Evolutionary conservation across 2,329 filamentous ascomycete genomes (phyloP).

Genomic region (Phaeomoniella chlamydospora): DNA sequence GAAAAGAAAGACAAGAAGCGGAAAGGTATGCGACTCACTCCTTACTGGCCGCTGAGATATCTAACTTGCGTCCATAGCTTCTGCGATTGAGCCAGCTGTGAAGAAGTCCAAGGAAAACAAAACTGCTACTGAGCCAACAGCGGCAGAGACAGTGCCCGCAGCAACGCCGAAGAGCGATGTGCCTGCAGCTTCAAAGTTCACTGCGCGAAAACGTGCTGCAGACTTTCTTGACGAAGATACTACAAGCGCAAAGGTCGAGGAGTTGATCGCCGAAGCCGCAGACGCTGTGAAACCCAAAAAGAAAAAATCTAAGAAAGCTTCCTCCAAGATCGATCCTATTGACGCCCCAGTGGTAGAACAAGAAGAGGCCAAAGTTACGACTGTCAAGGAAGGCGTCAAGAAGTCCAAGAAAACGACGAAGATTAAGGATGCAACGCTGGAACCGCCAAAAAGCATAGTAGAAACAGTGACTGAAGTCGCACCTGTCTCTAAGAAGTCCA

Average conservation of each 20-base stretch:
- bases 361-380: conserved; percentile 2
- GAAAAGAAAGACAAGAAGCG: conserved; percentile 8
- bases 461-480: conserved; percentile 17
- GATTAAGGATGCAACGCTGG: conserved; percentile 10
- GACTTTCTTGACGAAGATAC: conserved; percentile 25
- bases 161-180: conserved; percentile 19
- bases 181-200: conserved; percentile 19
- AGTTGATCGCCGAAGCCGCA: conserved; percentile 12
- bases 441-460: conserved; percentile 10
- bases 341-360: not conserved
- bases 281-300: conserved; percentile 14
- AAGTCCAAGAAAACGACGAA: conserved; percentile 15
- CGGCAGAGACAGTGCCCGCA: conserved; percentile 10
- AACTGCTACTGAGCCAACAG: conserved; percentile 15
- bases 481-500: conserved; percentile 8
- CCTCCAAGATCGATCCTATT: conserved; percentile 19
- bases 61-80: not conserved
- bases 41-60: not conserved
- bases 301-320: conserved; percentile 35
- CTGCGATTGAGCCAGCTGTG: conserved; percentile 24
- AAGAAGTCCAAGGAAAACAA: conserved; percentile 45
- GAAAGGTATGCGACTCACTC: conserved; percentile 8
- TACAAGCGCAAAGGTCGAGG: conserved; percentile 10
- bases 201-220: conserved; percentile 31
- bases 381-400: conserved; percentile 19